Evolutionary conservation across 2,329 filamentous ascomycete genomes (phyloP).

Genomic region (Bisporella sp.): DNA sequence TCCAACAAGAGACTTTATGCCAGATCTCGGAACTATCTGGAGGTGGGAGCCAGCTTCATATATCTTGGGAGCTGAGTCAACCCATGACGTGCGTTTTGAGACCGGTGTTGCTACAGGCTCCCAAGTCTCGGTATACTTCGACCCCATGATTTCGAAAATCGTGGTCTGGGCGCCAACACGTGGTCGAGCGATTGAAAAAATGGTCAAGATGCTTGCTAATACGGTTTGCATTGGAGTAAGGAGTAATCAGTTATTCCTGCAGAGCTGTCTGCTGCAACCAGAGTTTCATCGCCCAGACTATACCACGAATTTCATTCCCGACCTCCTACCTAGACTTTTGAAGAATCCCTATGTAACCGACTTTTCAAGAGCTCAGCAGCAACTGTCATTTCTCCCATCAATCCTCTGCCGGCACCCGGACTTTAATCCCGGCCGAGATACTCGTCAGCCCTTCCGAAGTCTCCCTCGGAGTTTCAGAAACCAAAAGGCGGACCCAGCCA

Average conservation of each 20-base stretch:
- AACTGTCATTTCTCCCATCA: neutral
- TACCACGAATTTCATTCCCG: neutral
- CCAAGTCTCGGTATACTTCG: constrained; percentile 24
- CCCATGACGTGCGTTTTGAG: constrained; percentile 26
- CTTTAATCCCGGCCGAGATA: neutral
- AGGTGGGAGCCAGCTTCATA: constrained; percentile 21
- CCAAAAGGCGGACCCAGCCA: neutral
- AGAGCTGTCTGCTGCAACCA: constrained; percentile 23
- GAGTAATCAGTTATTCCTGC: constrained; percentile 68
- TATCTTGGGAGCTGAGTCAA: neutral
- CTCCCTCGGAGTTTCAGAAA: neutral
- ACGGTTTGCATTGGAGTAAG: constrained; percentile 36
- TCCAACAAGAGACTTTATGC: constrained; percentile 23
- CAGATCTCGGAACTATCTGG: constrained; percentile 29
- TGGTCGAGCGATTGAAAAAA: constrained; percentile 31
- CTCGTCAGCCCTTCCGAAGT: neutral
- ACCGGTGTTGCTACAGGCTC: constrained; percentile 31
- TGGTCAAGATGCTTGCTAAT: constrained; percentile 26
- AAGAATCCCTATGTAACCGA: neutral
- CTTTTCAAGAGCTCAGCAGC: neutral
- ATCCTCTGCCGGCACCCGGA: constrained; percentile 11
- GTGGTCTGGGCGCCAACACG: neutral
- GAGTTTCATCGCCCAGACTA: neutral
- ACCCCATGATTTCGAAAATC: constrained; percentile 33
- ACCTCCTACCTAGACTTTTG: neutral